phyloP scores from a whole-genome alignment of 2,329 filamentous ascomycete species.

The Fusarium tricinctum region DNA sequence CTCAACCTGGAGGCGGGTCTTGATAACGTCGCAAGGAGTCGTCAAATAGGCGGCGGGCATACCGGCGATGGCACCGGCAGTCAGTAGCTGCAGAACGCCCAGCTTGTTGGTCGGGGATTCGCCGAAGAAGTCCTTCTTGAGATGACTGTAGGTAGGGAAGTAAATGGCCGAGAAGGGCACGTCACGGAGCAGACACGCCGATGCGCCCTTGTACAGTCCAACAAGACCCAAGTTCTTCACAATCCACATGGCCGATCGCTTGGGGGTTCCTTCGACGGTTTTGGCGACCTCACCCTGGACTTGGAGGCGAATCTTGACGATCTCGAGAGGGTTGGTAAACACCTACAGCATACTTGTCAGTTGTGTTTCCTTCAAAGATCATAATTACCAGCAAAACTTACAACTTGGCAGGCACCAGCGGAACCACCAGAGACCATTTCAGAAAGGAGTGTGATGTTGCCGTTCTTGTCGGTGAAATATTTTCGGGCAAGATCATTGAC shows the following conservation, averaged over 20 bases:
- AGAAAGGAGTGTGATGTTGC: constrained; percentile 76
- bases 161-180: constrained; percentile 99
- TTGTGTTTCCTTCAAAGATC: not conserved
- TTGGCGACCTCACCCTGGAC: constrained; percentile 97
- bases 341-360: constrained; percentile 66
- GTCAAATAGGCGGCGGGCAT: constrained; percentile 96
- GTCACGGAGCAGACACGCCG: constrained; percentile 93
- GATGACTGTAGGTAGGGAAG: constrained; percentile 95
- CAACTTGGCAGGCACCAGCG: constrained; percentile 95
- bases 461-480: constrained; percentile 80
- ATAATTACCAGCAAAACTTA: constrained; percentile 65
- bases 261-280: constrained; percentile 82
- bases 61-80: constrained; percentile 92
- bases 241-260: constrained; percentile 97
- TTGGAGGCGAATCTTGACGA: constrained; percentile 98
- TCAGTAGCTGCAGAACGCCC: constrained; percentile 89
- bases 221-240: constrained; percentile 93
- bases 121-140: constrained; percentile 95
- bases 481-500: constrained; percentile 94
- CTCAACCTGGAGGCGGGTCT: constrained; percentile 97
- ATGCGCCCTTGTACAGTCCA: constrained; percentile 96
- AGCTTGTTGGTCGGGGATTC: constrained; percentile 90
- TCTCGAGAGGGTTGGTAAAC: constrained; percentile 98
- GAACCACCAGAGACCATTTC: constrained; percentile 91
- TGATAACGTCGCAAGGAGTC: constrained; percentile 98